Percentiles rank a stretch among this genome's conserved stretches.
These are phyloP conservation scores for Fusarium sp. DNA, from an alignment of 2,329 filamentous ascomycete genomes.

Conservation along the genomic window DNA sequence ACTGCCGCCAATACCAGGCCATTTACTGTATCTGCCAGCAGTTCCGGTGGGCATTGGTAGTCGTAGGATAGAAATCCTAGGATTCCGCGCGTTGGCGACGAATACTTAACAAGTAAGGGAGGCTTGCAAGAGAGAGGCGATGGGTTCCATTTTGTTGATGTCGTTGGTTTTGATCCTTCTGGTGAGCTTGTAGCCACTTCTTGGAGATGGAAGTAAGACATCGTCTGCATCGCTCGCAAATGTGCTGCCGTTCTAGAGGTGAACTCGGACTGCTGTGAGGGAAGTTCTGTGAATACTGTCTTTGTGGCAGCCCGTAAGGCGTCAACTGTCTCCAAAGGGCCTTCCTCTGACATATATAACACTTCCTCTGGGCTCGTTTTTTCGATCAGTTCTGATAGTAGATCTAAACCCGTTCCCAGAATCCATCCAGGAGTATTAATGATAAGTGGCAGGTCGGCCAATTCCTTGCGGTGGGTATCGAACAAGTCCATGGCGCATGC, in stretches of 20 bases:
- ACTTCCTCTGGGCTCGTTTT: constrained; percentile 69
- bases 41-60: constrained; percentile 68
- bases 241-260: constrained; percentile 72
- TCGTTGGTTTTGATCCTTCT: neutral
- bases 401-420: constrained; percentile 75
- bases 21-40: constrained; percentile 75
- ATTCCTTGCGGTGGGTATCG: constrained; percentile 63
- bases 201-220: constrained; percentile 78
- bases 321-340: constrained; percentile 68
- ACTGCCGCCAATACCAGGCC: constrained; percentile 78
- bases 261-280: constrained; percentile 69
- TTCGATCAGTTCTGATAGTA: constrained; percentile 69
- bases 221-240: constrained; percentile 79
- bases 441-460: constrained; percentile 67
- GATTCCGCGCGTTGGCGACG: constrained; percentile 63
- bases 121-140: constrained; percentile 66
- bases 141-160: constrained; percentile 59
- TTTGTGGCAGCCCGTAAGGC: constrained; percentile 60
- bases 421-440: constrained; percentile 84
- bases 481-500: constrained; percentile 74
- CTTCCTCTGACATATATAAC: constrained; percentile 76
- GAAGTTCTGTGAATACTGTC: constrained; percentile 62
- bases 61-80: constrained; percentile 77
- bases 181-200: constrained; percentile 31
- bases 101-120: constrained; percentile 74